phyloP scores from a whole-genome alignment of 192 early-diverging fungal species.

The Geosiphon pyriformis region DNA sequence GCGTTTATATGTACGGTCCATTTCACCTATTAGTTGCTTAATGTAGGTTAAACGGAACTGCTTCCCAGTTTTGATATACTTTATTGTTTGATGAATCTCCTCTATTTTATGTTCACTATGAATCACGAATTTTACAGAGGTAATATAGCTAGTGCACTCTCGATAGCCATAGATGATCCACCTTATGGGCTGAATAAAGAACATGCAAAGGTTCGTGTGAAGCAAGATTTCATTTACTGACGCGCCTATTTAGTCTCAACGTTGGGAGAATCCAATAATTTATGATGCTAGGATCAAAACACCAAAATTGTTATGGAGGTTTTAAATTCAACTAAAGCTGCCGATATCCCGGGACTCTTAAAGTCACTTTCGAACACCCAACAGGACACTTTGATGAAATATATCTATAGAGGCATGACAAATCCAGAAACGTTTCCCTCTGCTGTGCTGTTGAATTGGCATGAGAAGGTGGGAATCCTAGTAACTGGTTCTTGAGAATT shows the following conservation, averaged over 20 bases:
- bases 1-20: background rate
- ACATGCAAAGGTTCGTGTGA: constrained; percentile 52
- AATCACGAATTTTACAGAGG: constrained; percentile 36
- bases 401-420: constrained; percentile 87
- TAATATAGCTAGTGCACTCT: constrained; percentile 49
- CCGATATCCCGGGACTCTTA: constrained; percentile 63
- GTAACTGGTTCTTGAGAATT: too few relatives aligned
- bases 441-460: constrained; percentile 82
- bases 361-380: constrained; percentile 54
- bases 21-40: background rate
- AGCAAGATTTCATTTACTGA: background rate
- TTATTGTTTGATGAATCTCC: too few relatives aligned
- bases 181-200: constrained; percentile 64
- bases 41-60: too few relatives aligned
- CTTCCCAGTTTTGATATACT: too few relatives aligned
- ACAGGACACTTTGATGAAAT: constrained; percentile 83
- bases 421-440: constrained; percentile 79
- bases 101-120: background rate
- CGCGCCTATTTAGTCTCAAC: background rate
- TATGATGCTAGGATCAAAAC: constrained; percentile 53
- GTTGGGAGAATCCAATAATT: background rate
- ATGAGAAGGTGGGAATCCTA: constrained; percentile 86
- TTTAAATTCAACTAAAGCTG: constrained; percentile 60
- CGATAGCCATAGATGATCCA: constrained; percentile 56
- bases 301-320: constrained; percentile 79